These are phyloP conservation scores for Sporothrix inflata DNA, from an alignment of 2,329 filamentous ascomycete species.

Conservation along the genomic window DNA sequence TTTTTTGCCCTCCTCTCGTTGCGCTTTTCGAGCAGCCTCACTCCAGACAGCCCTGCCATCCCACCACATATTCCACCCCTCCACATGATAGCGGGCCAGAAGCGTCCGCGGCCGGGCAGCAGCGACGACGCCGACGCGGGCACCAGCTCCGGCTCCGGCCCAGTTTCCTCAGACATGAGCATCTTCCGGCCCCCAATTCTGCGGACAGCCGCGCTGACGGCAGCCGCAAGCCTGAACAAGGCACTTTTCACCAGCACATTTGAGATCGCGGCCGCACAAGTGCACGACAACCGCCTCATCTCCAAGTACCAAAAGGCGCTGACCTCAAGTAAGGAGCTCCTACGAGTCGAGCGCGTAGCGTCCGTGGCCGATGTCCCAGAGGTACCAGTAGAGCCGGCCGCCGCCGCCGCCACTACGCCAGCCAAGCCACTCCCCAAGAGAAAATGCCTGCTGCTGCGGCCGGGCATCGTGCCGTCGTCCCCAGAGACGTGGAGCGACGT, in stretches of 20 bases:
- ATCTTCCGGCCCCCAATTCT: slow-evolving; percentile 79
- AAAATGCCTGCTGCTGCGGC: slow-evolving; percentile 65
- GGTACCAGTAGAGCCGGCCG: slow-evolving; percentile 36
- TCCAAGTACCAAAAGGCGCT: slow-evolving; percentile 70
- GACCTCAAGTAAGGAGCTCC: slow-evolving; percentile 65
- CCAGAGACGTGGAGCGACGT: slow-evolving; percentile 75
- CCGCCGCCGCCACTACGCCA: slow-evolving; percentile 49
- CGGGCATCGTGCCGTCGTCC: slow-evolving; percentile 59
- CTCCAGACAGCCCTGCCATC: background rate
- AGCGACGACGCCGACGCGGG: slow-evolving; percentile 22
- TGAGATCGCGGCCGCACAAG: slow-evolving; percentile 74
- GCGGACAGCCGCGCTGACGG: slow-evolving; percentile 67
- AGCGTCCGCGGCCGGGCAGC: slow-evolving; percentile 31
- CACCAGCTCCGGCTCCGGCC: background rate
- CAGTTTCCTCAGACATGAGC: slow-evolving; percentile 47
- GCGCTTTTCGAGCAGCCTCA: background rate
- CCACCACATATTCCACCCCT: background rate
- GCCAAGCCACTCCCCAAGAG: slow-evolving; percentile 34
- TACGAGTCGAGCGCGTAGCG: slow-evolving; percentile 65
- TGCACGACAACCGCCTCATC: slow-evolving; percentile 77
- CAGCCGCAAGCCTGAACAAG: slow-evolving; percentile 65
- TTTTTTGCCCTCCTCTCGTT: background rate
- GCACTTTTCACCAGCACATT: slow-evolving; percentile 79
- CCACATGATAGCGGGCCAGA: slow-evolving; percentile 32
- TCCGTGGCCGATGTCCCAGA: slow-evolving; percentile 68